Evolutionary conservation across 2,329 filamentous ascomycete genomes (phyloP), one percentile per base, ranked within the genome.

Genomic region (Tolypocladium paradoxum): DNA sequence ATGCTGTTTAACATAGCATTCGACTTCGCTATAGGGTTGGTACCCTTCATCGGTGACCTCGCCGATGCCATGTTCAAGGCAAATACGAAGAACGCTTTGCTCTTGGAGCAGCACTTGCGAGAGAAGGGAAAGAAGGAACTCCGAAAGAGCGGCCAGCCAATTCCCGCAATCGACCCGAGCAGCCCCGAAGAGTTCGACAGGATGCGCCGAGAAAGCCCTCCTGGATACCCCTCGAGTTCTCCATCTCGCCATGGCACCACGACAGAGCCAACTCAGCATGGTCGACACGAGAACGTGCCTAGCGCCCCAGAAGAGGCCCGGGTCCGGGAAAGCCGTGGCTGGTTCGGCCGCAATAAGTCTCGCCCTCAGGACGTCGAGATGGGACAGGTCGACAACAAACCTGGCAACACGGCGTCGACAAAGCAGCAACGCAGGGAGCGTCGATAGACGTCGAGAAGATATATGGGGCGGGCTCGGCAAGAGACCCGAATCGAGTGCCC

Each of bases 1-100:
- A 97, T 99, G 93, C 68, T 90, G 58, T 70, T 90, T 64, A 95
- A 96, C 69, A 81, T 96, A 53, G 62, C 78, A 4, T 55, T 91
- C 40, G 88, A 95, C 64, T 88, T 93, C 60, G 66, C 78, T 37
- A 74, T 91, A 35, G 89, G 88, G 6, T 71, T 93, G 3, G 74
- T 92, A 1, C 88, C 88, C 0, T 81, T 92, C 56, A 57, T 90
- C 0, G 88, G 88, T n/a, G 88, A 92, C 62, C 55, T 92, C 2
- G 79, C 77, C 38, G 88, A 93, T 62, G 85, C 86, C 6, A 67
- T 82, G 3, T 85, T 85, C 70, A 84, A 87, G 56, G 84, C 84
- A 64, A 93, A 92, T 63, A 88, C 85, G 22, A 82, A 82, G 61
- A 93, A 92, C 61, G 83, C 87, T 6, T 77, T 85, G 36, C 67